Evolutionary conservation across 805 yeast genomes (phyloP), one percentile per base, ranked within the genome.

Genomic region (Nakazawaea anatomiae): DNA sequence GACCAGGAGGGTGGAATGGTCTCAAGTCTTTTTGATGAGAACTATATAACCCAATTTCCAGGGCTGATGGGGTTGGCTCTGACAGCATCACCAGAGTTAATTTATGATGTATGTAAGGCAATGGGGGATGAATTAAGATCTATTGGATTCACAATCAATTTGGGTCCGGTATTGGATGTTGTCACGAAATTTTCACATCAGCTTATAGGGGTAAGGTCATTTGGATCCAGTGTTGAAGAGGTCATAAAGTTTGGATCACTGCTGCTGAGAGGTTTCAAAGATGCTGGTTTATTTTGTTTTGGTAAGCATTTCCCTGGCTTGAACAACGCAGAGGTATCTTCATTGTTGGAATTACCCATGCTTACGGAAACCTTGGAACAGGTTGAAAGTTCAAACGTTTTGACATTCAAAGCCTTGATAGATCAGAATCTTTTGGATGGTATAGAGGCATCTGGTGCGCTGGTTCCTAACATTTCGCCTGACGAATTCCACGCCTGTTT

Each of bases 301-400:
- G 86, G 84, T 0, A 82, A 82, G 57, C 86, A 82, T 63, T 82
- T 82, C 57, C 87, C 87, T 0, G 87, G 87, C 1, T 79, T 79
- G 48, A 86, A 86, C 4, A 76, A 77, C 50, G 84, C 85, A 1
- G 71, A 75, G 25, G 82, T 82, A 5, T 84, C 81, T 58, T 73
- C 80, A 3, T 63, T 79, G 39, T 63, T 80, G 42, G 85, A 82
- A 52, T 60, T 80, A 32, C 85, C 85, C 5, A 77, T 80, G 73
- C 75, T 82, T 60, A 70, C 76, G 3, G 86, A 82, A 47, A 70
- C 80, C 3, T 63, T 76, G 30, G 78, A 74, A 35, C 83, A 79
- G 57, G 65, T 81, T 38, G 74, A 75, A 47, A 68, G 72, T 35
- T 74, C 73, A 58, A 76, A 78, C 56, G 64, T 73, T 49, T 65